A percentile compares a stretch with the other conserved stretches of the same genome.
These are phyloP conservation scores for Cryptosporidium sp. DNA, from an alignment of 169 alveolate species.

Conservation along the genomic window DNA sequence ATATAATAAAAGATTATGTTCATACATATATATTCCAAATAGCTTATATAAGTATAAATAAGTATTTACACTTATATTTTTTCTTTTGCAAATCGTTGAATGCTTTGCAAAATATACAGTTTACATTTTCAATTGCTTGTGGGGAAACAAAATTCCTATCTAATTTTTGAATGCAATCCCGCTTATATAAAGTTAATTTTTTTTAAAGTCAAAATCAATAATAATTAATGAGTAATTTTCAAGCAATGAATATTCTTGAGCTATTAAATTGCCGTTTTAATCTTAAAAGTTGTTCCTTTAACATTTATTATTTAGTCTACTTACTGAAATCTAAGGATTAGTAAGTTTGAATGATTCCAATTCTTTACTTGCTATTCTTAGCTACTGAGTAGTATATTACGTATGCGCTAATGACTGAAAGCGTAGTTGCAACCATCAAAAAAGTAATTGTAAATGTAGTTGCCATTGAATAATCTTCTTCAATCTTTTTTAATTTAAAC, in stretches of 20 bases:
- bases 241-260: too few relatives aligned
- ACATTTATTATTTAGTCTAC: background rate
- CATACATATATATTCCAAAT: background rate
- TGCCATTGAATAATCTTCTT: slow-evolving; percentile 54
- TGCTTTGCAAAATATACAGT: background rate
- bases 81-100: background rate
- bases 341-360: background rate
- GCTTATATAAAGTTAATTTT: slow-evolving; percentile 7
- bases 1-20: background rate
- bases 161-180: slow-evolving; percentile 1
- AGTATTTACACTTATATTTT: slow-evolving; percentile 1
- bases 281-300: background rate
- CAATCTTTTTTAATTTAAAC: background rate
- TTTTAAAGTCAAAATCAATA: background rate
- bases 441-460: slow-evolving; percentile 60
- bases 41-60: background rate
- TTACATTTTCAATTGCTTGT: slow-evolving; percentile 7
- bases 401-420: slow-evolving; percentile 62
- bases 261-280: too few relatives aligned
- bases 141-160: slow-evolving; percentile 32
- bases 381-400: slow-evolving; percentile 34
- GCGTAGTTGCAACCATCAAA: slow-evolving; percentile 68
- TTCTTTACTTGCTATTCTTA: slow-evolving; percentile 25
- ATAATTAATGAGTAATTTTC: background rate
- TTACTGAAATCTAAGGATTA: background rate